Conservation (phyloP, 169 alveolate genomes). For the Plasmodium coatneyi region DNA sequence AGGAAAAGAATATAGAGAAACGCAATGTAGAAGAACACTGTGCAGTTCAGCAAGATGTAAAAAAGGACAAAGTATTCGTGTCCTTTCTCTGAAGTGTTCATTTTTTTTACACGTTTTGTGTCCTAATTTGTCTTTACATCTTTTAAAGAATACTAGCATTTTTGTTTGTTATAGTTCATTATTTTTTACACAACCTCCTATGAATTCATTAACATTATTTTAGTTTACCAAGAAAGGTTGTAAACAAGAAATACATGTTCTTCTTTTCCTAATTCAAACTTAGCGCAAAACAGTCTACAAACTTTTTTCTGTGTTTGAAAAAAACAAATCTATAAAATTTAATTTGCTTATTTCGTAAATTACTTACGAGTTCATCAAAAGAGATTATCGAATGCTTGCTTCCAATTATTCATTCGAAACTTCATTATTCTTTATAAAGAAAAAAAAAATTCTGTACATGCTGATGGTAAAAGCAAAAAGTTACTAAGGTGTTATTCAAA, state of each 20-base stretch:
- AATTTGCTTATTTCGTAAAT: not conserved
- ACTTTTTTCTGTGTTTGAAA: not conserved
- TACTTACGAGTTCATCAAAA: not conserved
- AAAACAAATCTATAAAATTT: not conserved
- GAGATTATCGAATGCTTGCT: not conserved
- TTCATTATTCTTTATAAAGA: not conserved
- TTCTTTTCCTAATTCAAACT: not conserved
- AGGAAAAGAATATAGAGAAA: constrained; percentile 35
- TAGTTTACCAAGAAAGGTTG: not conserved
- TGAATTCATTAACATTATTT: not conserved
- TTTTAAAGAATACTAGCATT: not conserved
- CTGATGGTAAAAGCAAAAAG: not conserved
- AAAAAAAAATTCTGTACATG: not conserved
- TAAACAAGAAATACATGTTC: not conserved
- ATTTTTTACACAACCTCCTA: not conserved
- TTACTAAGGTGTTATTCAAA: not conserved
- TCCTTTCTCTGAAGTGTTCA: not conserved
- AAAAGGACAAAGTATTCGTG: not conserved
- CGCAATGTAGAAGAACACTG: not conserved
- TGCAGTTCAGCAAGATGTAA: not conserved
- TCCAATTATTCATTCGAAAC: not conserved
- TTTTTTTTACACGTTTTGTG: not conserved
- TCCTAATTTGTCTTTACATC: constrained; percentile 4
- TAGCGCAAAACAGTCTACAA: not conserved
- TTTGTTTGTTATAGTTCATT: not conserved